Evolutionary conservation across 1,139 yeast species (phyloP).

Genomic region (Waltiozyma sp.): DNA sequence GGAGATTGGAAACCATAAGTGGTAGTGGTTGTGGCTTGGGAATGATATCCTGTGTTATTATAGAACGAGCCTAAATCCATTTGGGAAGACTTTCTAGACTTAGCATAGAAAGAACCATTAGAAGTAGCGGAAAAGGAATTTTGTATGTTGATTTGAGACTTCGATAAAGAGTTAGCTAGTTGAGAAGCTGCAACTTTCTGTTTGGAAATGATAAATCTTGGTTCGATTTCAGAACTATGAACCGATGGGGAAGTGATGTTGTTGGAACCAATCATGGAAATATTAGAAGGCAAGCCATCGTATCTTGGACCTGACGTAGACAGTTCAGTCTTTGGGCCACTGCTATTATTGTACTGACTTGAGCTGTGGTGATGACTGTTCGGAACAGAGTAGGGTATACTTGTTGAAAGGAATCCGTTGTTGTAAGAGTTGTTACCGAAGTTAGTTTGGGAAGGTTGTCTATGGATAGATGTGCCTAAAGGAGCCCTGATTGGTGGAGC

Average conservation of each 20-base stretch:
- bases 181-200: constrained; percentile 32
- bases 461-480: constrained; percentile 16
- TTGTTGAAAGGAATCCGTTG: constrained; percentile 32
- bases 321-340: constrained; percentile 10
- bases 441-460: constrained; percentile 12
- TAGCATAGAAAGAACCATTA: constrained; percentile 11
- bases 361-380: constrained; percentile 12
- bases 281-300: constrained; percentile 42
- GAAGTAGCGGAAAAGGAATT: constrained; percentile 1
- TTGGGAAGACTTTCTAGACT: constrained; percentile 17
- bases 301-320: constrained; percentile 32
- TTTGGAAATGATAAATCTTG: constrained; percentile 62
- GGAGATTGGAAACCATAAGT: constrained; percentile 10
- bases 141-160: constrained; percentile 7
- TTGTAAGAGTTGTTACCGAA: constrained; percentile 6
- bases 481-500: constrained; percentile 21
- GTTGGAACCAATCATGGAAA: constrained; percentile 39
- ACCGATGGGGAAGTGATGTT: constrained; percentile 65
- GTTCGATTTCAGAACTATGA: constrained; percentile 38
- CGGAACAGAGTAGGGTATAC: constrained; percentile 68
- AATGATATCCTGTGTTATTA: constrained; percentile 7
- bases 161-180: constrained; percentile 12
- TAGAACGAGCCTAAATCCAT: constrained; percentile 17
- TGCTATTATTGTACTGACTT: constrained; percentile 4
- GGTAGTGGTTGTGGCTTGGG: constrained; percentile 13